A percentile compares a stretch with the other conserved stretches of the same genome.
phyloP scores from a whole-genome alignment of 2,329 filamentous ascomycete species.

The Bipolaris gigantea region DNA sequence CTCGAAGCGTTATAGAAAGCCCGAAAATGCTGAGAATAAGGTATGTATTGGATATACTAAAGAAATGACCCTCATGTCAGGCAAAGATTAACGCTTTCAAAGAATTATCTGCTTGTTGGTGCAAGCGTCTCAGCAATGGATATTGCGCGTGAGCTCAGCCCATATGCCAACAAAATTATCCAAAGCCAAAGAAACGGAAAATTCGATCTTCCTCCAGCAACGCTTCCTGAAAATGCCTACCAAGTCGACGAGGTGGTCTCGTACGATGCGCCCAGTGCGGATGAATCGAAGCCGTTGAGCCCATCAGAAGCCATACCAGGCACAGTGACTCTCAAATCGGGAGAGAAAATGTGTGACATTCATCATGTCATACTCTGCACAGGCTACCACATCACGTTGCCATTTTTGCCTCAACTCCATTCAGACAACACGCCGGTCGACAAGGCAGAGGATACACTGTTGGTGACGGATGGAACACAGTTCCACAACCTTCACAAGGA shows the following conservation, averaged over 20 bases:
- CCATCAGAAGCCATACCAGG: conserved; percentile 52
- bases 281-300: not conserved
- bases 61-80: not conserved
- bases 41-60: not conserved
- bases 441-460: conserved; percentile 55
- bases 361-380: conserved; percentile 67
- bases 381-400: conserved; percentile 68
- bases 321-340: conserved; percentile 57
- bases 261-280: conserved; percentile 44
- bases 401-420: conserved; percentile 61
- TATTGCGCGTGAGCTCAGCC: conserved; percentile 56
- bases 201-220: conserved; percentile 59
- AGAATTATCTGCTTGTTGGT: conserved; percentile 59
- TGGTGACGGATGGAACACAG: conserved; percentile 67
- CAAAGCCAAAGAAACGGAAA: conserved; percentile 63
- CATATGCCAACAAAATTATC: conserved; percentile 50
- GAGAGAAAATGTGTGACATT: conserved; percentile 56
- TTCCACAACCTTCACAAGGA: conserved; percentile 70
- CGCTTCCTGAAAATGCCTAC: conserved; percentile 58
- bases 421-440: conserved; percentile 49
- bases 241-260: conserved; percentile 57
- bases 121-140: conserved; percentile 59
- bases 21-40: conserved; percentile 56
- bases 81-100: not conserved
- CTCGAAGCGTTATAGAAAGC: conserved; percentile 55